These are phyloP conservation scores for Aureobasidium musti DNA, from an alignment of 2,329 filamentous ascomycete genomes.

Conservation along the genomic window DNA sequence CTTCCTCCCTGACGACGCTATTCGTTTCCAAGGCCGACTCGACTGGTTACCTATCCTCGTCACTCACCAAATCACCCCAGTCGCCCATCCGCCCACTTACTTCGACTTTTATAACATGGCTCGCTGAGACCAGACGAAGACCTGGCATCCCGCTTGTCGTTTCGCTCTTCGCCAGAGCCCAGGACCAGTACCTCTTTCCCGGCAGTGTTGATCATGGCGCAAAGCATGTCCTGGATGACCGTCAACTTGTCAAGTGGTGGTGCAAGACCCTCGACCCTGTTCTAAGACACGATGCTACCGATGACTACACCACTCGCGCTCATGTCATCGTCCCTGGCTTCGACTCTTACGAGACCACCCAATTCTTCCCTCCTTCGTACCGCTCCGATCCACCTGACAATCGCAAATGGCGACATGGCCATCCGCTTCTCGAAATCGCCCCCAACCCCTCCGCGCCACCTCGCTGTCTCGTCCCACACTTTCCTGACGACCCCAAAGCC, in stretches of 20 bases:
- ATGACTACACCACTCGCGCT: conserved; percentile 53
- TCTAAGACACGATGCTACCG: conserved; percentile 45
- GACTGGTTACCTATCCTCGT: conserved; percentile 76
- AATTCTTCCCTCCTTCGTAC: conserved; percentile 66
- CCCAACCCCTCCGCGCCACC: conserved; percentile 65
- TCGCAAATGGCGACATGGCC: conserved; percentile 60
- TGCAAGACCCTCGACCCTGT: conserved; percentile 81
- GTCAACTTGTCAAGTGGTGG: conserved; percentile 94
- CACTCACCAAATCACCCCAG: conserved; percentile 58
- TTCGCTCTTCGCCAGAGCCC: conserved; percentile 87
- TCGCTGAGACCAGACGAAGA: conserved; percentile 68
- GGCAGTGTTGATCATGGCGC: conserved; percentile 79
- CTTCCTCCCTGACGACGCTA: conserved; percentile 75
- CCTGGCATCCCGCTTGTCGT: conserved; percentile 70
- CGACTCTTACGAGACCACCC: conserved; percentile 76
- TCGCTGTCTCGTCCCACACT: conserved; percentile 81
- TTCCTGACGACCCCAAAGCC: conserved; percentile 93
- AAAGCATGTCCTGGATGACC: conserved; percentile 91
- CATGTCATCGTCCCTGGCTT: conserved; percentile 88
- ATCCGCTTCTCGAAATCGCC: conserved; percentile 72
- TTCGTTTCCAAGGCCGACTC: conserved; percentile 98
- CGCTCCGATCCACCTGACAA: conserved; percentile 45
- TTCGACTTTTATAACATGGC: conserved; percentile 71
- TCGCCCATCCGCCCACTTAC: conserved; percentile 76
- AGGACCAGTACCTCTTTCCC: conserved; percentile 92